Evolutionary conservation across 2,329 filamentous ascomycete genomes (phyloP).

Genomic region (Ophiostoma triangulosporum): DNA sequence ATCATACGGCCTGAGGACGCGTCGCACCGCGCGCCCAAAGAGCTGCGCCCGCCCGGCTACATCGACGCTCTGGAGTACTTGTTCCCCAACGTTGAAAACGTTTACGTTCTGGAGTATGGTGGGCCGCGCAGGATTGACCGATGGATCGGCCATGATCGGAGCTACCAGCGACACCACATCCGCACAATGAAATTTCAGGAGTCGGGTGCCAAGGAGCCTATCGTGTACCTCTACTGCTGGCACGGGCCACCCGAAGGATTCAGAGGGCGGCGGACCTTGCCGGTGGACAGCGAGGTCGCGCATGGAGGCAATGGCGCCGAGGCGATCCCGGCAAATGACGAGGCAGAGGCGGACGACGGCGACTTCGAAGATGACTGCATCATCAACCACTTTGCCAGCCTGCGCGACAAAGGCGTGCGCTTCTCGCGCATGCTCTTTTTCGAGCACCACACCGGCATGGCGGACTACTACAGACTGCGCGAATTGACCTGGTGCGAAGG

Average conservation of each 20-base stretch:
- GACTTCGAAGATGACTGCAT: too few species aligned
- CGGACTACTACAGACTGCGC: conserved; percentile 1
- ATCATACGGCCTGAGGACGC: background rate
- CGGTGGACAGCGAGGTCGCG: too few species aligned
- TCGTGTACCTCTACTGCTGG: too few species aligned
- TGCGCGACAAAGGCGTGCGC: too few species aligned
- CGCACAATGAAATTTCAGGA: too few species aligned
- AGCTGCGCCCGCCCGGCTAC: conserved; percentile 2
- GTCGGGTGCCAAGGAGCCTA: too few species aligned
- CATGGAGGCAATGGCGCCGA: too few species aligned
- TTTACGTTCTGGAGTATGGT: conserved; percentile 11
- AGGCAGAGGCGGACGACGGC: background rate
- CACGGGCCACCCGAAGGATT: too few species aligned
- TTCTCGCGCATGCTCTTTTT: too few species aligned
- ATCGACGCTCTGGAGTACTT: background rate
- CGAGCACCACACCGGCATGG: background rate
- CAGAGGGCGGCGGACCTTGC: too few species aligned
- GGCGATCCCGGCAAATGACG: too few species aligned
- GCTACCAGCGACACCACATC: background rate
- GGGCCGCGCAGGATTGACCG: conserved; percentile 1
- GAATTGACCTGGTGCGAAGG: background rate
- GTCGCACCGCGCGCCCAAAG: conserved; percentile 5
- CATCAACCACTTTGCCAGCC: too few species aligned
- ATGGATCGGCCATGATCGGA: conserved; percentile 7
- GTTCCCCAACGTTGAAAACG: conserved; percentile 8